Conservation (phyloP, 305 asterid genomes). For the Fraxinus nigra region DNA sequence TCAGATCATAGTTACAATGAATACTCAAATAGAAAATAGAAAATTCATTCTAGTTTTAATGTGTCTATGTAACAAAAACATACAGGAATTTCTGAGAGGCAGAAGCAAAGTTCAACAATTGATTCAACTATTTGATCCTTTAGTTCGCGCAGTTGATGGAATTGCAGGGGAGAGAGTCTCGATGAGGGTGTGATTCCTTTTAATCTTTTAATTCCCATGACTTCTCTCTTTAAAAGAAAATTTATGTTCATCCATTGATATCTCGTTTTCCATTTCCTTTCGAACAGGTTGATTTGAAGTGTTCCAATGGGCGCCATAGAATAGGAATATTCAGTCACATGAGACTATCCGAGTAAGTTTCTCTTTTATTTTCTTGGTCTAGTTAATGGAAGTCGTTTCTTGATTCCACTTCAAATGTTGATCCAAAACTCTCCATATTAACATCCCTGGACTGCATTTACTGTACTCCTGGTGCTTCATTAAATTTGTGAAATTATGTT, state of each 20-base stretch:
- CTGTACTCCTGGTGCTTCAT: background rate
- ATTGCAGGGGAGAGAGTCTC: conserved; percentile 74
- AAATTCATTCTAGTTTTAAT: background rate
- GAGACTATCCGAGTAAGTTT: conserved; percentile 56
- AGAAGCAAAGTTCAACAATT: conserved; percentile 66
- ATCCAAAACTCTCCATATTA: background rate
- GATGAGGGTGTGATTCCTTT: conserved; percentile 58
- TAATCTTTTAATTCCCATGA: background rate
- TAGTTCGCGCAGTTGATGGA: conserved; percentile 63
- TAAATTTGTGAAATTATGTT: background rate
- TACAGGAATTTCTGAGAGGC: conserved; percentile 74
- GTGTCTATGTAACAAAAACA: conserved; percentile 16
- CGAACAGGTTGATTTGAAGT: conserved; percentile 78
- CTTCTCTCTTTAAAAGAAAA: background rate
- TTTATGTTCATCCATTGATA: background rate
- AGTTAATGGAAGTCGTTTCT: background rate
- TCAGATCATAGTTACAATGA: background rate
- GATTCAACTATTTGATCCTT: conserved; percentile 69
- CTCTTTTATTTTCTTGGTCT: background rate
- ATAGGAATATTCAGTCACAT: conserved; percentile 83
- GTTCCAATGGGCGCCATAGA: conserved; percentile 57
- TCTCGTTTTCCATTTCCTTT: background rate
- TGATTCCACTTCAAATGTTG: conserved; percentile 3
- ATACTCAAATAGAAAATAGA: background rate
- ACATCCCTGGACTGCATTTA: background rate